Evolutionary conservation across 2,329 filamentous ascomycete species (phyloP), one percentile per base, ranked within the genome.

Genomic region (Colletotrichum sojae): DNA sequence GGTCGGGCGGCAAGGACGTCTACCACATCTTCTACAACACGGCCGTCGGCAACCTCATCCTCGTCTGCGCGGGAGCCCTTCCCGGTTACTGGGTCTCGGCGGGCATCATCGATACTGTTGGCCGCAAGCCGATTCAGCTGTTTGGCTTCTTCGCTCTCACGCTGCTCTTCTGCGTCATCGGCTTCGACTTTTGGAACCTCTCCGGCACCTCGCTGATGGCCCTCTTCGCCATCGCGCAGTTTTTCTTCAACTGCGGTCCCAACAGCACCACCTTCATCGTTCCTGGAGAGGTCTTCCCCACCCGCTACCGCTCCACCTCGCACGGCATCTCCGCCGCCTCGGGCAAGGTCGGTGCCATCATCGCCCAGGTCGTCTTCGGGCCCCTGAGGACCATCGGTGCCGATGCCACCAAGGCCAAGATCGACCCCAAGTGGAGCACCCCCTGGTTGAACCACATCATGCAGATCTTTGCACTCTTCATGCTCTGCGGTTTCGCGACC

Each of bases 71-170:
- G 4, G 93, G 92, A 66, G 91, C 93, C 55, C 92, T 95, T 15
- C 93, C 93, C 0, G 93, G 93, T 15, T 95, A 95, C 84, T 95
- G 92, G 92, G 87, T 94, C 16, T 93, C 92, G 0, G 92, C 94
- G 6, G 89, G 89, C 1, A 89, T 88, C 1, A 88, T 94, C 65
- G 92, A 95, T 79, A 92, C 86, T 1, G 75, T 94, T 15, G 93
- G 92, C 62, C 91, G 93, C 75, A 94, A 94, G 83, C 88, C 92
- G 1, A 94, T 95, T 66, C 93, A 93, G 81, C 80, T 92, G 12
- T 69, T 70, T 18, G 67, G 67, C 0, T 87, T 87, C 67, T 73
- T 85, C 15, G 74, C 82, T 9, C 78, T 87, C 1, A 82, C 82
- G 5, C 71, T 82, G 4, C 78, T 86, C 39, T 86, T 87, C 60